Base-by-base conservation (phyloP, 805 yeast species). In the Metschnikowia dekortorum region DNA sequence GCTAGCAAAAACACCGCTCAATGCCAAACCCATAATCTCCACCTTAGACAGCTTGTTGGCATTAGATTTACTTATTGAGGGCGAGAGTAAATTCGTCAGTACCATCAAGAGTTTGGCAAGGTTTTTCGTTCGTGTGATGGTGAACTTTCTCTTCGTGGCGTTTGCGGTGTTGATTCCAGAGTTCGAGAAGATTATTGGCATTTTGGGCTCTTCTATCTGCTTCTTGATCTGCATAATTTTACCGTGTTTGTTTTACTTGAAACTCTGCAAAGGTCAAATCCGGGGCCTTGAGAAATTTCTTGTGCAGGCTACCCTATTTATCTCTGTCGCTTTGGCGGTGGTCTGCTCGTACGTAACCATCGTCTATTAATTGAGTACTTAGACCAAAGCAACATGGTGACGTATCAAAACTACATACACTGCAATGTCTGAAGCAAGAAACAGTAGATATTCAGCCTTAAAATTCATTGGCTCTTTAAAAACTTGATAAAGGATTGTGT, bases 171-270 rank as follows among this genome's bases (percentile, higher is more conserved):
- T 81, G 13, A 77, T 88, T 62, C 92, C 94, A 3, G 85, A 83
- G 48, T 90, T 90, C 63, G 97, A 89, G 61, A 81, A 81, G 57
- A 76, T 90, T 47, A 84, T 90, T 67, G 88, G 96, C 6, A 79
- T 90, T 42, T 66, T 89, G 57, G 97, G 97, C 7, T 80, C 92
- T 5, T 83, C 89, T 1, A 74, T 90, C 46, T 88, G 96, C 58
- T 86, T 88, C 65, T 72, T 84, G 2, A 81, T 89, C 34, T 90
- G 97, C 65, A 71, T 89, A 48, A 84, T 89, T 18, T 74, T 89
- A 26, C 97, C 97, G 2, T 71, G 88, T 22, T 61, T 78, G 9
- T 90, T 89, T 64, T 89, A 90, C 67, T 51, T 64, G 53, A 57
- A 57, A 47, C 60, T 64, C 39, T 61, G 68, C 54, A 51, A 51